A percentile compares a stretch with the other conserved stretches of the same genome.
Evolutionary conservation across 2,329 filamentous ascomycete genomes (phyloP).

Genomic region (Colletotrichum tabaci): DNA sequence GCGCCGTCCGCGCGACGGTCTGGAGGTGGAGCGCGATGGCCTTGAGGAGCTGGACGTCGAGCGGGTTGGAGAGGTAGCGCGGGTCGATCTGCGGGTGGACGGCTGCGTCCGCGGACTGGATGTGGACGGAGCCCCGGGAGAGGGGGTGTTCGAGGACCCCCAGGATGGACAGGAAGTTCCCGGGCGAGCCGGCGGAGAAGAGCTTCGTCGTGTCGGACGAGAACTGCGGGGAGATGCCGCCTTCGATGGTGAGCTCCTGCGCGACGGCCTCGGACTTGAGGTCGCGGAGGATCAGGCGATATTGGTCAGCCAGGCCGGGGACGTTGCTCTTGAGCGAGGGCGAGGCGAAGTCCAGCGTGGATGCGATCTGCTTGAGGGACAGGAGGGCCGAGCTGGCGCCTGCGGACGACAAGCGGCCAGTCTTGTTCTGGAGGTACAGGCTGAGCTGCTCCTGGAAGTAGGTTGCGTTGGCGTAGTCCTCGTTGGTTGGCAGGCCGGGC

Average conservation of each 20-base stretch:
- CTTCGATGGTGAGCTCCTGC: constrained; percentile 35
- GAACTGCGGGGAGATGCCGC: constrained; percentile 39
- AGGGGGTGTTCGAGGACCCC: constrained; percentile 40
- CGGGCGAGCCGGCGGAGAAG: constrained; percentile 24
- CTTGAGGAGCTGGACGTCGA: constrained; percentile 31
- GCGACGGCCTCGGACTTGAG: constrained; percentile 21
- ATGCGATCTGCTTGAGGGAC: constrained; percentile 29
- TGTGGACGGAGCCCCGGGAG: constrained; percentile 34
- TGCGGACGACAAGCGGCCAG: constrained; percentile 32
- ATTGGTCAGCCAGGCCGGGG: constrained; percentile 22
- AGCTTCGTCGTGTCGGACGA: constrained; percentile 33
- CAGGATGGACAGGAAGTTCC: constrained; percentile 32
- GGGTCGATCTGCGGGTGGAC: constrained; percentile 32
- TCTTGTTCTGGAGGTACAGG: constrained; percentile 33
- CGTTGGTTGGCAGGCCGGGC: constrained; percentile 30
- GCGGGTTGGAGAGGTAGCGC: constrained; percentile 34
- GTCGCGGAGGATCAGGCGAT: constrained; percentile 24
- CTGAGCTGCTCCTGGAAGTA: constrained; percentile 38
- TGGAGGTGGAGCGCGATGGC: constrained; percentile 30
- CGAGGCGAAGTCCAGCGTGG: neutral
- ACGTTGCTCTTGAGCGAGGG: neutral
- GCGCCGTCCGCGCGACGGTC: constrained; percentile 23
- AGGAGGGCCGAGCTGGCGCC: constrained; percentile 35
- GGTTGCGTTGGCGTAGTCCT: constrained; percentile 33
- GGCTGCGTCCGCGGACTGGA: constrained; percentile 20